Percentiles rank a stretch among this genome's conserved stretches.
Conservation (phyloP, 176 grass and related monocot species). For the Ampelocalamus luodianensis region DNA sequence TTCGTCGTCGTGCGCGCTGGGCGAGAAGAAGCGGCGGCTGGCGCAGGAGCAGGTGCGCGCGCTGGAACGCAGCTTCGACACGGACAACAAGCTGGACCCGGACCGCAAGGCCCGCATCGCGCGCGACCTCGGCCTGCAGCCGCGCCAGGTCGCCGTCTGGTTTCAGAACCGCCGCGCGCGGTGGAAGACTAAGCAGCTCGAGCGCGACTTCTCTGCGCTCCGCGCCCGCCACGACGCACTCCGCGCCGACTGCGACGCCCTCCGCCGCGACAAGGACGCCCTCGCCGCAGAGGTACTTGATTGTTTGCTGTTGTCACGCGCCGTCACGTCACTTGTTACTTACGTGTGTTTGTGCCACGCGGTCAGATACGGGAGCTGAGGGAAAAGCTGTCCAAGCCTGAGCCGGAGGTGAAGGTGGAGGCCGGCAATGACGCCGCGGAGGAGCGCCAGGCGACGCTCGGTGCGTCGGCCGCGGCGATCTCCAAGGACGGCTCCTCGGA, state of each 20-base stretch:
- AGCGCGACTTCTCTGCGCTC: constrained; percentile 78
- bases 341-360: background rate
- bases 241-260: constrained; percentile 72
- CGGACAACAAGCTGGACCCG: constrained; percentile 74
- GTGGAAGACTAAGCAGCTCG: constrained; percentile 90
- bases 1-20: constrained; percentile 44
- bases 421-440: constrained; percentile 33
- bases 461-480: constrained; percentile 5
- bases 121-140: constrained; percentile 79
- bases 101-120: constrained; percentile 73
- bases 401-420: constrained; percentile 30
- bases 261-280: constrained; percentile 72
- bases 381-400: constrained; percentile 42
- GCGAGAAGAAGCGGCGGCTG: constrained; percentile 68
- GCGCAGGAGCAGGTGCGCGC: constrained; percentile 58
- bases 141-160: constrained; percentile 93
- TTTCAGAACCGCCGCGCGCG: constrained; percentile 97
- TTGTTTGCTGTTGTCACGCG: background rate
- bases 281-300: constrained; percentile 58
- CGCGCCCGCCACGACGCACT: constrained; percentile 70
- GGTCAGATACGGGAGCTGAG: constrained; percentile 58
- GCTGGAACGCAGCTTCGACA: constrained; percentile 67
- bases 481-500: constrained; percentile 80
- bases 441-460: constrained; percentile 1
- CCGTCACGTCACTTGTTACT: background rate